Evolutionary conservation across 306 rosid genomes (phyloP).

Genomic region (Pachyrhizus erosus): DNA sequence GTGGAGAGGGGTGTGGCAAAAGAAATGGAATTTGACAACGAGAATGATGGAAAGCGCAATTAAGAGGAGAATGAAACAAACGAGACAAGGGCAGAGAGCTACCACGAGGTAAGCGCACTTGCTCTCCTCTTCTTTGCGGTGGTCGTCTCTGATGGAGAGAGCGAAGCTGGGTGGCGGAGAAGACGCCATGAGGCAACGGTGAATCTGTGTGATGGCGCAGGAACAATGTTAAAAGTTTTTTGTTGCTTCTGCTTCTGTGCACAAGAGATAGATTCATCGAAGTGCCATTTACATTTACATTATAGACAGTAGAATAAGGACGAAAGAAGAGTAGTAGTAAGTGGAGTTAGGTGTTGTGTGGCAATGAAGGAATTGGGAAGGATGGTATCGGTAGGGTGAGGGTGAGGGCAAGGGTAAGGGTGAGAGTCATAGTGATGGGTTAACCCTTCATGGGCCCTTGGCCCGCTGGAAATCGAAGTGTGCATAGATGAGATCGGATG

Average conservation of each 20-base stretch:
- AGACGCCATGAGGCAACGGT: constrained; percentile 49
- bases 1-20: constrained; percentile 85
- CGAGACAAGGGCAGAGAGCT: constrained; percentile 86
- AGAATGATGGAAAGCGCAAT: constrained; percentile 63
- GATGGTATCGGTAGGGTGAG: too few relatives aligned
- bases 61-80: constrained; percentile 73
- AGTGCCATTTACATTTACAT: constrained; percentile 69
- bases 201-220: constrained; percentile 1
- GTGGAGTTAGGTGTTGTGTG: neutral
- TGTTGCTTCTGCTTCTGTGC: constrained; percentile 30
- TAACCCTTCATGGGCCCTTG: constrained; percentile 26
- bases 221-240: constrained; percentile 31
- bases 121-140: constrained; percentile 56
- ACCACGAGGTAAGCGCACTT: constrained; percentile 67
- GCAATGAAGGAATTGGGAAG: neutral
- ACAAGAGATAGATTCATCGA: constrained; percentile 57
- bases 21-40: constrained; percentile 72
- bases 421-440: too few relatives aligned
- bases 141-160: constrained; percentile 56
- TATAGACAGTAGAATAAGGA: neutral
- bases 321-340: neutral
- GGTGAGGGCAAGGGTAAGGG: too few relatives aligned
- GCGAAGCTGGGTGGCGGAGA: constrained; percentile 63
- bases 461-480: too few relatives aligned
- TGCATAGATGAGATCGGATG: too few relatives aligned